Evolutionary conservation across 805 yeast genomes (phyloP).

Genomic region (Limtongia smithiae): DNA sequence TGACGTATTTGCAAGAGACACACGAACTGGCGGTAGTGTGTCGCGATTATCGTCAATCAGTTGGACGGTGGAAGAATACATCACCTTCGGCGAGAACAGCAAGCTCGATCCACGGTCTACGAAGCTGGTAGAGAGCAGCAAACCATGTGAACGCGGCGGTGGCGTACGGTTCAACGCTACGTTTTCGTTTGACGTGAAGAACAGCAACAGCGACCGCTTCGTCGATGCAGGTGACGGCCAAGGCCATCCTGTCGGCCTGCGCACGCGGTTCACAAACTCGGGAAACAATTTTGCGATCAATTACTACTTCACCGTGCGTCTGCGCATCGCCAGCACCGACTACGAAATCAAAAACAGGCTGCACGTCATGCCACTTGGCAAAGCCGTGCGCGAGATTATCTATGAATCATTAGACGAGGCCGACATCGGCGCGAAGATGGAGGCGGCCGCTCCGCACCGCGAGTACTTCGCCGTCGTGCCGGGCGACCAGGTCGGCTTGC

Average conservation of each 20-base stretch:
- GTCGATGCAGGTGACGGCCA: conserved; percentile 36
- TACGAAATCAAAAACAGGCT: conserved; percentile 38
- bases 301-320: conserved; percentile 37
- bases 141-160: too few relatives aligned
- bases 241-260: conserved; percentile 38
- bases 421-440: too few relatives aligned
- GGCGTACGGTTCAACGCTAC: conserved; percentile 28
- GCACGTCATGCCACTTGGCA: conserved; percentile 40
- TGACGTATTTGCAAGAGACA: too few relatives aligned
- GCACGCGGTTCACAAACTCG: conserved; percentile 38
- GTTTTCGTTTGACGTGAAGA: conserved; percentile 32
- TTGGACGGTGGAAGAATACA: conserved; percentile 38
- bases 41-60: conserved; percentile 39
- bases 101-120: too few relatives aligned
- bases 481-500: too few relatives aligned
- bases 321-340: conserved; percentile 39
- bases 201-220: conserved; percentile 31
- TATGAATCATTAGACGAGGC: too few relatives aligned
- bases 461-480: too few relatives aligned
- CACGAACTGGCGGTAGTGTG: too few relatives aligned
- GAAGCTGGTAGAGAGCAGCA: too few relatives aligned
- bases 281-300: conserved; percentile 38
- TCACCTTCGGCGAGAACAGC: conserved; percentile 33
- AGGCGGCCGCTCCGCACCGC: too few relatives aligned
- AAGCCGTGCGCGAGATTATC: conserved; percentile 35